Conservation (phyloP, 306 rosid genomes). For the Rosa lucieae region DNA sequence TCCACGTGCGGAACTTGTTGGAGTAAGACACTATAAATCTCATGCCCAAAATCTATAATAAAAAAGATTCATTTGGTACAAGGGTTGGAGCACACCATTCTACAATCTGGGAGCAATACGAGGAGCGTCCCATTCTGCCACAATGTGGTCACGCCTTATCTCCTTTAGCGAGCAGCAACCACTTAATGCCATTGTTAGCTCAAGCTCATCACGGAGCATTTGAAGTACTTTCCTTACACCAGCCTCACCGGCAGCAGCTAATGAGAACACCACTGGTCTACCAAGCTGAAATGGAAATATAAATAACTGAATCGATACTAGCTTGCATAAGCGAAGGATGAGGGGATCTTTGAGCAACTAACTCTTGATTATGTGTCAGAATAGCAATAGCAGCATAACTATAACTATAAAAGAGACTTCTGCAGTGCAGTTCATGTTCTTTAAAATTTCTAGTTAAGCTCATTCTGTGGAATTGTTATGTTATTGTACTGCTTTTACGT, state of each 20-base stretch:
- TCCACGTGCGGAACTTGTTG: no score
- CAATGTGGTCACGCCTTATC: conserved; percentile 75
- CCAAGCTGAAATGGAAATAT: conserved; percentile 55
- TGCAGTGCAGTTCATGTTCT: not conserved
- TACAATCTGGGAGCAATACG: conserved; percentile 53
- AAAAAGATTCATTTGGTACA: no score
- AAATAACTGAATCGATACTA: not conserved
- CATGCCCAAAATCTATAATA: no score
- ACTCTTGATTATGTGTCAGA: not conserved
- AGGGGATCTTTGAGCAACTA: not conserved
- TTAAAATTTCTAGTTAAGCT: not conserved
- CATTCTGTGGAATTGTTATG: not conserved
- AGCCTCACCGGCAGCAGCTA: conserved; percentile 89
- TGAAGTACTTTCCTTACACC: conserved; percentile 80
- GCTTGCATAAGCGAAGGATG: not conserved
- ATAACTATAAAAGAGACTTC: not conserved
- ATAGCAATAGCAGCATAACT: not conserved
- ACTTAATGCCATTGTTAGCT: conserved; percentile 84
- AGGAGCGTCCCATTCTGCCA: conserved; percentile 69
- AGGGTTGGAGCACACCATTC: not conserved
- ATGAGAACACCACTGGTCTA: conserved; percentile 76
- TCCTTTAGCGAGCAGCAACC: conserved; percentile 82
- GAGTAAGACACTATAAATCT: no score
- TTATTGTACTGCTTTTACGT: not conserved
- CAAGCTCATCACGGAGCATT: conserved; percentile 82